Percentiles rank a stretch among this genome's conserved stretches.
These are phyloP conservation scores for Globisporangium iwayamae DNA, from an alignment of 352 stramenopile genomes.

Conservation along the genomic window DNA sequence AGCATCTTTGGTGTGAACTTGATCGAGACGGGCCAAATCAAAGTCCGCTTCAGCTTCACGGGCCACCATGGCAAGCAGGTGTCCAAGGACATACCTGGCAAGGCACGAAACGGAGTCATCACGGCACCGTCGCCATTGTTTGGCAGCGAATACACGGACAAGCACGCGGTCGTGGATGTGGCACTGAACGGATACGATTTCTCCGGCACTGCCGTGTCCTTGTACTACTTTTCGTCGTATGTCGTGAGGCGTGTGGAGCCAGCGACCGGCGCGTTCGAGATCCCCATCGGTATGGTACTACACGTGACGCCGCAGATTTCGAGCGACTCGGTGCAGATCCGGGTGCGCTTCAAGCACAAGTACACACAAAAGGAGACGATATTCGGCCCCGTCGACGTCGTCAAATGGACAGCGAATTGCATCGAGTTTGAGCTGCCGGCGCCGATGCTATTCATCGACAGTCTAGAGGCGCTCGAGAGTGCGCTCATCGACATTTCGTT, in stretches of 20 bases:
- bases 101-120: constrained; percentile 48
- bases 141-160: constrained; percentile 37
- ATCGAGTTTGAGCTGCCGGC: constrained; percentile 47
- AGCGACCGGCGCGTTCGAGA: constrained; percentile 49
- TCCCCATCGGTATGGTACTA: constrained; percentile 41
- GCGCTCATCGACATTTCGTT: constrained; percentile 53
- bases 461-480: constrained; percentile 26
- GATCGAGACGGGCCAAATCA: constrained; percentile 75
- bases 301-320: constrained; percentile 38
- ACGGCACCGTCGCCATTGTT: constrained; percentile 45
- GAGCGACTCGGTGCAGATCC: constrained; percentile 41
- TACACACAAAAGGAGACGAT: constrained; percentile 12
- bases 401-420: constrained; percentile 30
- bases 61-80: constrained; percentile 30
- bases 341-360: constrained; percentile 34
- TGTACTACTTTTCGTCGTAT: constrained; percentile 62
- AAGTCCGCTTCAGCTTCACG: constrained; percentile 51
- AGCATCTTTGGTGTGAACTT: constrained; percentile 58
- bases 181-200: constrained; percentile 71
- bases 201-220: constrained; percentile 33
- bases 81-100: constrained; percentile 31
- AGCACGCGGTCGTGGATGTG: constrained; percentile 49
- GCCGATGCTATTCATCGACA: constrained; percentile 29
- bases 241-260: constrained; percentile 44
- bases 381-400: constrained; percentile 40